Conservation (phyloP, 2,329 filamentous ascomycete genomes). For the Cytospora schulzeri region DNA sequence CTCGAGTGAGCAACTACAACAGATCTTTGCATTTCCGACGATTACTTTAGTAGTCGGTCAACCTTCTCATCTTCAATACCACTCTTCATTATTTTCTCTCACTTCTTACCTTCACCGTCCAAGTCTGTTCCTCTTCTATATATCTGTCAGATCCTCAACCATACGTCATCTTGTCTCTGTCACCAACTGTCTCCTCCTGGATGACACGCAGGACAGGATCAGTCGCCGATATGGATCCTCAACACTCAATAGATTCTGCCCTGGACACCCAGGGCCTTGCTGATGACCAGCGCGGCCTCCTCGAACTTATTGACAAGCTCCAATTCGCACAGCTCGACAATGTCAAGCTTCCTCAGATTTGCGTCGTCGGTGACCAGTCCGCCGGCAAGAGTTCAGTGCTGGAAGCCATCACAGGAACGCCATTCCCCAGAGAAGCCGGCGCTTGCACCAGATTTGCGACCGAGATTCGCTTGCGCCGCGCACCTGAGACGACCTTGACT, state of each 20-base stretch:
- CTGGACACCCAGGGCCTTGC: slow-evolving; percentile 53
- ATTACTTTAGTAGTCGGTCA: too few relatives aligned
- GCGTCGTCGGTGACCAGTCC: slow-evolving; percentile 66
- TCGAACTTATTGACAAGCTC: slow-evolving; percentile 55
- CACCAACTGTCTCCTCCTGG: neutral
- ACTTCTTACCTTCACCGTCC: neutral
- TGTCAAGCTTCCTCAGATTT: slow-evolving; percentile 59
- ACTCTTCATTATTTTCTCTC: neutral
- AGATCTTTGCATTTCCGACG: too few relatives aligned
- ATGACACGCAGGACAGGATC: slow-evolving; percentile 20
- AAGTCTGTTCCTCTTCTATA: neutral
- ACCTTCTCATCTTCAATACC: neutral
- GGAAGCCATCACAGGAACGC: slow-evolving; percentile 64
- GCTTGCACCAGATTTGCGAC: slow-evolving; percentile 65
- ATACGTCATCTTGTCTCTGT: neutral
- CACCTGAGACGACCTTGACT: slow-evolving; percentile 47
- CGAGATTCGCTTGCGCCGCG: slow-evolving; percentile 57
- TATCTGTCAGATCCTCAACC: neutral
- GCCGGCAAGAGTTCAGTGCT: slow-evolving; percentile 66
- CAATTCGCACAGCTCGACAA: slow-evolving; percentile 40
- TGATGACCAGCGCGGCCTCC: slow-evolving; percentile 56
- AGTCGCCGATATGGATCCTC: slow-evolving; percentile 19
- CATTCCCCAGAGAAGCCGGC: slow-evolving; percentile 61
- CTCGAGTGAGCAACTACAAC: neutral
- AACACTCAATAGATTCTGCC: slow-evolving; percentile 49